These are phyloP conservation scores for Daedaleopsis nitida DNA, from an alignment of 768 basidiomycete genomes.

Conservation along the genomic window DNA sequence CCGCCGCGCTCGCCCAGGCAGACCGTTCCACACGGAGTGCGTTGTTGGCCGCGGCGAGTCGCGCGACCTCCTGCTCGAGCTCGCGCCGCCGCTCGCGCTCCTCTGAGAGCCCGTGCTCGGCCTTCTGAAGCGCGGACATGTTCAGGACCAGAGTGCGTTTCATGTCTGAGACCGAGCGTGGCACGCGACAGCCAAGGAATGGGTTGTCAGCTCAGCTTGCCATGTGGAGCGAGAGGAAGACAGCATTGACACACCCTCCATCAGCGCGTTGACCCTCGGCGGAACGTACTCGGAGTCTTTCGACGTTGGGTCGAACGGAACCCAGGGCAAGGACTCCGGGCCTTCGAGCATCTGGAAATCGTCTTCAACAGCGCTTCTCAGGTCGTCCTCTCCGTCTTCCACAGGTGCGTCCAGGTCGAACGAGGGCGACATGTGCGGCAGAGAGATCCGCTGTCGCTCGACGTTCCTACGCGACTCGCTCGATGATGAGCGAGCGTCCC, in stretches of 20 bases:
- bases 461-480: constrained; percentile 3
- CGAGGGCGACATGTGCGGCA: neutral
- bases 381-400: constrained; percentile 1
- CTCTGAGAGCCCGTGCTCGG: constrained; percentile 34
- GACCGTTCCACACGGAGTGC: constrained; percentile 18
- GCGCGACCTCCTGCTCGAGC: constrained; percentile 31
- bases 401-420: neutral
- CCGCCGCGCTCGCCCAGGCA: constrained; percentile 19
- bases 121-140: constrained; percentile 34
- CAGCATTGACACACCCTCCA: constrained; percentile 33
- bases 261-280: constrained; percentile 35
- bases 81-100: constrained; percentile 35
- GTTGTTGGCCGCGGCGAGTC: constrained; percentile 17
- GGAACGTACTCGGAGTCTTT: constrained; percentile 32
- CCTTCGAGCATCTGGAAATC: constrained; percentile 39
- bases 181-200: neutral
- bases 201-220: neutral
- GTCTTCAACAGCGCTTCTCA: neutral
- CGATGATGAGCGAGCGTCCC: constrained; percentile 4
- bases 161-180: constrained; percentile 30
- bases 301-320: constrained; percentile 23
- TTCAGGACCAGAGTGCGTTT: constrained; percentile 34
- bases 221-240: constrained; percentile 9
- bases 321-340: constrained; percentile 38
- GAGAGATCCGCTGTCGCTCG: constrained; percentile 11